phyloP scores from a whole-genome alignment of 306 rosid genomes.

The Ammopiptanthus mongolicus region DNA sequence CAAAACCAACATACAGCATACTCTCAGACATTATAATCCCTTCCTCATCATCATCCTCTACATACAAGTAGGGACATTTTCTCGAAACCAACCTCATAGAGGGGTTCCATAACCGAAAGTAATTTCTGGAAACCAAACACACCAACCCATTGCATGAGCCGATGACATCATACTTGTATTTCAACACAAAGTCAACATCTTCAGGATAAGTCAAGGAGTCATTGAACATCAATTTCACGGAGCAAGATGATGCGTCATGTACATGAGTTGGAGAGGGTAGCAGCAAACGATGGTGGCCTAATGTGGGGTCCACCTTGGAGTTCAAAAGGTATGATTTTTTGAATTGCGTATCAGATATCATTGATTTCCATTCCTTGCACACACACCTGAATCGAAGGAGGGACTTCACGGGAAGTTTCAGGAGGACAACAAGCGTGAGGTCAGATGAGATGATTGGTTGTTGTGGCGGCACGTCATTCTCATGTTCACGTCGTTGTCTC shows the following conservation, averaged over 20 bases:
- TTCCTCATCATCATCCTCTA: too few relatives aligned
- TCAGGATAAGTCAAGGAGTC: background rate
- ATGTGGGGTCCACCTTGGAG: background rate
- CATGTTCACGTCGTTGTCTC: too few relatives aligned
- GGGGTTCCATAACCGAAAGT: background rate
- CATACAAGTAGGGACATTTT: background rate
- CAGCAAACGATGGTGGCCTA: background rate
- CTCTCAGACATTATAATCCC: too few relatives aligned
- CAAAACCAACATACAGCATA: too few relatives aligned
- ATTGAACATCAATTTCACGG: background rate
- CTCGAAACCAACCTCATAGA: background rate
- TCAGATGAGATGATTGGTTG: background rate
- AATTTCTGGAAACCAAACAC: background rate
- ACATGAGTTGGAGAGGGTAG: too few relatives aligned
- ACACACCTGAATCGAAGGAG: background rate
- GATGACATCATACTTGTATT: background rate
- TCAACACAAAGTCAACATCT: background rate
- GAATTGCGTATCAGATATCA: background rate
- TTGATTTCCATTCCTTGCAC: background rate
- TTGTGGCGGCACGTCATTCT: too few relatives aligned
- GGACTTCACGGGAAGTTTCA: background rate
- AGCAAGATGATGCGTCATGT: too few relatives aligned
- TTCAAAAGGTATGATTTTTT: background rate
- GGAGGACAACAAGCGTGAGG: background rate
- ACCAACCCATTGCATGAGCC: background rate